Evolutionary conservation across 2,329 filamentous ascomycete genomes (phyloP), one percentile per base, ranked within the genome.

Genomic region (Stenocarpella maydis): DNA sequence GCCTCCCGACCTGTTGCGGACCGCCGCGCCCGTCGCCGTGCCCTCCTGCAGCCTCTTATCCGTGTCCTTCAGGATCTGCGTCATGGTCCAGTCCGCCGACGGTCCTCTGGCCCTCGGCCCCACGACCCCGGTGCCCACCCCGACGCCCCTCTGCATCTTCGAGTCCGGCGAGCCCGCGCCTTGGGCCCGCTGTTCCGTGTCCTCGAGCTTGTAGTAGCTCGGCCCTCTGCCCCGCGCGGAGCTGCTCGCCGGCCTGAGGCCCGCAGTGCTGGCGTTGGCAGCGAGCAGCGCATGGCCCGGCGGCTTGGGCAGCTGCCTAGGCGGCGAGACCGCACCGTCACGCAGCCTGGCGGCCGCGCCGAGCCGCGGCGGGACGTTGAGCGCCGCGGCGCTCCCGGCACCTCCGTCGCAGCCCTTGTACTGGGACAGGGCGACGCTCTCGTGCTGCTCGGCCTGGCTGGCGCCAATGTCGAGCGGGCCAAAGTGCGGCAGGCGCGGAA

Each of bases 51-150:
- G 79, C 12, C 86, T 79, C 77, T 83, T 79, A 31, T 88, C 87
- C 1, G 86, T 89, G 41, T 81, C 85, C 52, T 80, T 80, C 39
- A 89, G 77, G 34, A 89, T 88, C 70, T 84, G 79, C 1, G 82
- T 79, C 31, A 89, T 75, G 1, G 85, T 85, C 14, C 82, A 80
- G 71, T 88, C 86, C 0, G 85, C 81, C 45, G 77, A 79, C 61
- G 74, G 74, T 26, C 78, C 73, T 31, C 77, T 74, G 50, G 74
- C 67, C 19, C 74, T 72, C 0, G 74, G 69, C 34, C 67, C 71
- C 24, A 69, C 71, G 12, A 73, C 74, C 14, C 58, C 69, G 4
- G 52, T 55, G 8, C 34, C 65, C 45, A 54, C 21, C 31, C 52
- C 54, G n/a, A 55, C 52, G n/a, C 45, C 39, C 21, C 52, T 49